Base-by-base conservation (phyloP, 192 early-diverging fungal genomes). In the Kickxella alabastrina region DNA sequence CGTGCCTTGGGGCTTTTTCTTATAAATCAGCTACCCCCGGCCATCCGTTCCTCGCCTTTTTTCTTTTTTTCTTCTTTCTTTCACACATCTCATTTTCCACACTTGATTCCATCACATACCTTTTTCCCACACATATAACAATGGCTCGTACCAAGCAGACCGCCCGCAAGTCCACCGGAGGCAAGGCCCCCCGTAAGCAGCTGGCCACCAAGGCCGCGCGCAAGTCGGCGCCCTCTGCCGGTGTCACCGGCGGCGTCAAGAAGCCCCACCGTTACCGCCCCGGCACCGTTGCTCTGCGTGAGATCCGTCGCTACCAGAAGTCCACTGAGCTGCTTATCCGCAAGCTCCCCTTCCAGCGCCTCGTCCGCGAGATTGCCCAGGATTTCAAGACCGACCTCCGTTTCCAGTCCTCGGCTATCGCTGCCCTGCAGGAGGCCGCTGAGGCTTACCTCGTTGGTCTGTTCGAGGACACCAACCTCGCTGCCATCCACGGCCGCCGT, bases 351-450 rank as follows among this genome's bases (percentile, higher is more conserved):
- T 93, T 92, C 88, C 89, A 91, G 82, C 87, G 91, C 68, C 85
- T 98, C 34, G 93, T 98, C 27, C 89, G 93, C 76, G 96, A 98
- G 81, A 98, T 98, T 59, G 93, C 94, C 48, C 95, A 98, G 80
- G 93, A 98, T 77, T 97, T 95, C 82, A 97, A 99, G 85, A 96
- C 96, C 38, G 94, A 96, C 68, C 82, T 99, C 29, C 93, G 94
- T 55, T 97, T 97, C 90, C 94, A 97, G 85, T 92, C 90, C 52
- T 95, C 93, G 42, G 96, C 96, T 63, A 97, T 99, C 58, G 94
- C 92, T 58, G 96, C 96, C 4, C 85, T 99, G 13, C 96, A 99
- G 80, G 96, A 99, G 82, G 95, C 95, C 19, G 83, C 92, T 49
- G 94, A 98, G 80, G 87, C 92, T 21, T 93, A 92, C 75, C 82